A percentile compares a stretch with the other conserved stretches of the same genome.
phyloP scores from a whole-genome alignment of 2,329 filamentous ascomycete genomes.

The Aspergillus brunneoviolaceus region DNA sequence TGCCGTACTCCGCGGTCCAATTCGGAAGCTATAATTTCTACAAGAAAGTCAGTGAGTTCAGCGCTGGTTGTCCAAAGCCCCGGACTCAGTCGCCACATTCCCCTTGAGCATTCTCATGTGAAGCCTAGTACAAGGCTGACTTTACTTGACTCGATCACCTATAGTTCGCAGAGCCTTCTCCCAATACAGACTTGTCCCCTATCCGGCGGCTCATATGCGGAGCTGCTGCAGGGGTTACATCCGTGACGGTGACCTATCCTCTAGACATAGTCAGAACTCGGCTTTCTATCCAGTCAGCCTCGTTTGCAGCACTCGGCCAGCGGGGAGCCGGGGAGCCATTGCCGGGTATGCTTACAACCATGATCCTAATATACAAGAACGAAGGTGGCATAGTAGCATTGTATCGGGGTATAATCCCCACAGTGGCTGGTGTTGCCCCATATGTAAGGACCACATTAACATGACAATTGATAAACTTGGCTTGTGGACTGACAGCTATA shows the following conservation, averaged over 20 bases:
- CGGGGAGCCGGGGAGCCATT: constrained; percentile 61
- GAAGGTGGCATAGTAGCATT: constrained; percentile 83
- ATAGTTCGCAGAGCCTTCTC: constrained; percentile 72
- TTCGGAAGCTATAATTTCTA: constrained; percentile 99
- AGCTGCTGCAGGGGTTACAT: constrained; percentile 89
- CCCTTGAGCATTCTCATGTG: background rate
- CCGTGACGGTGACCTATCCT: constrained; percentile 91
- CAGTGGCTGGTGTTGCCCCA: constrained; percentile 90
- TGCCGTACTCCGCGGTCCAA: constrained; percentile 96
- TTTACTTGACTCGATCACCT: background rate
- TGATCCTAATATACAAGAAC: constrained; percentile 80
- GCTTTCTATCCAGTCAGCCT: constrained; percentile 95
- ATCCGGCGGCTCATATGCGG: constrained; percentile 81
- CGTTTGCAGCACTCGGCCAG: constrained; percentile 73
- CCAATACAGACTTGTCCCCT: constrained; percentile 71
- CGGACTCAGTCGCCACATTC: background rate
- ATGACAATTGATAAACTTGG: background rate
- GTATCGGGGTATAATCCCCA: constrained; percentile 93
- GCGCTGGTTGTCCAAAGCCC: background rate
- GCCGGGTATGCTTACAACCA: constrained; percentile 88
- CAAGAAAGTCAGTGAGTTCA: constrained; percentile 67
- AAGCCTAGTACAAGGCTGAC: background rate
- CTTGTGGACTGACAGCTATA: constrained; percentile 37
- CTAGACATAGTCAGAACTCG: constrained; percentile 96
- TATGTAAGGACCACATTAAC: constrained; percentile 60